Base-by-base conservation (phyloP, 352 stramenopile species). In the Globisporangium cystogenes region DNA sequence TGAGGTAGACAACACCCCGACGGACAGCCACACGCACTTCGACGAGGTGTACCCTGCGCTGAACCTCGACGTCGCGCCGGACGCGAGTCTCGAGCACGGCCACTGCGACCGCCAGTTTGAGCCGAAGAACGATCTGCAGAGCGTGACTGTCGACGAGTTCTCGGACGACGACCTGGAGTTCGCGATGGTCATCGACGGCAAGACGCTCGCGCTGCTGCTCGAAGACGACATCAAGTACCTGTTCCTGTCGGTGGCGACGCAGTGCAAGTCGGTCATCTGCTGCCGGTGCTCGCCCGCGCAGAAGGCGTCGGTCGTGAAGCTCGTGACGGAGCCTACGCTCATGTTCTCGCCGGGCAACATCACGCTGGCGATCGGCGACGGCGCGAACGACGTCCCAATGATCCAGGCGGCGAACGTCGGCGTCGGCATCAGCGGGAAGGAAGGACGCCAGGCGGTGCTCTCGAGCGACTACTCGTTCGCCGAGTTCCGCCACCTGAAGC, bases 371-470 rank as follows among this genome's bases (percentile, higher is more conserved):
- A 98, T 99, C 62, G 97, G 97, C 35, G 97, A 99, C 72, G 97
- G 97, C 26, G 97, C 97, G 1, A 99, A 99, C 69, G 97, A 99
- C 68, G 96, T 99, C 41, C 94, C 91, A 41, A 99, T 99, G 96
- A 99, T 99, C 52, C 94, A 98, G 65, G 93, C 93, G 51, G 96
- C 96, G 21, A 93, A 99, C 48, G 88, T 99, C 42, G 97, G 97
- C 33, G 93, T 99, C 26, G 97, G 97, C 1, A 99, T 99, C 55
- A 97, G 83, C 47, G 96, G 96, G 7, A 91, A 98, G 55, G 97
- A 99, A 72, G 97, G 97, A 7, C 82, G 97, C 18, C 96, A 99
- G 59, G 97, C 97, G 18, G 96, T 98, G 16, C 99, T 99, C 66
- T 86, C 86, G 15, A 92, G 81, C 41, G 91, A 98, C 71, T 97